Evolutionary conservation across 805 yeast genomes (phyloP), one percentile per base, ranked within the genome.

Genomic region (Metschnikowia vanudenii): DNA sequence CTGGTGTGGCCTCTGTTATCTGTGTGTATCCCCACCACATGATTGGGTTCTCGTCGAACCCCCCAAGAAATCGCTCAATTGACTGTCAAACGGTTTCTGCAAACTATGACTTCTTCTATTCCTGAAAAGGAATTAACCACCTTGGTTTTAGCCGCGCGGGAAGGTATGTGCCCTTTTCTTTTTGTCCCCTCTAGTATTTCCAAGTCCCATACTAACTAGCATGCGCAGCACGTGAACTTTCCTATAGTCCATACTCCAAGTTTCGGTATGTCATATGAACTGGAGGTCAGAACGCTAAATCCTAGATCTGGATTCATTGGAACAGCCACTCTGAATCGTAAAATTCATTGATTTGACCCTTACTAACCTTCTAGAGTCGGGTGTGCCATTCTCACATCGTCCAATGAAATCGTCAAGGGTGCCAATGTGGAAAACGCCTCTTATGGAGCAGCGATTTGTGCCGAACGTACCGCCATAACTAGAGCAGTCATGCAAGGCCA

Each of bases 401-500:
- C 69, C 8, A 85, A 80, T 2, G 67, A 68, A 16, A 71, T 61
- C 36, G 67, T 84, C 19, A 59, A 67, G 11, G 99, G 98, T 4
- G 96, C 96, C 34, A 92, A 92, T 56, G 82, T 94, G 22, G 99
- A 92, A 62, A 94, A 92, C 62, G 98, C 97, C 2, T 81, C 94
- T 40, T 91, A 87, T 60, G 95, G 88, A 11, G 73, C 68, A 28
- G 61, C 65, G n/a, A 65, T 71, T 4, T 69, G 75, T 50, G 75
- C 76, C 1, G 76, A 69, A 51, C 56, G 75, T 44, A 54, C 69
- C 11, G 64, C 76, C 4, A 56, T 71, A 8, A 53, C 63, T n/a
- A 60, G 61, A 37, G 48, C 46, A 5, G 46, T 65, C 68, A 65
- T 60, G 67, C 64, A 58, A 35, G 81, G 81, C 0, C 65, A 70